Evolutionary conservation across 805 yeast genomes (phyloP).

Genomic region (Candida fluviatilis): DNA sequence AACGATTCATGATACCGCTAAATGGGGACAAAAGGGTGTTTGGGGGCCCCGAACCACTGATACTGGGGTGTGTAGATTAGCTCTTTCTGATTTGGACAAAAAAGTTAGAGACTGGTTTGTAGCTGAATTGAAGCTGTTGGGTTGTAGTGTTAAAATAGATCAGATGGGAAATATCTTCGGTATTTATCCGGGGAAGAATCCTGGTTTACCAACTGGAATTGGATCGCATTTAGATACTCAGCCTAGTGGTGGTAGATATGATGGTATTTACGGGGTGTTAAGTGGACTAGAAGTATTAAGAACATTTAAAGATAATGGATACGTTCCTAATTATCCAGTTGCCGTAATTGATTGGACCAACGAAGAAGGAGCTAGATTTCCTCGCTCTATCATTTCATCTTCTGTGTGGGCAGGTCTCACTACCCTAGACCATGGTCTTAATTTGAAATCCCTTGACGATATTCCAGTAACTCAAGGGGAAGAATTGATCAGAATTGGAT

Average conservation of each 20-base stretch:
- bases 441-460: slow-evolving; percentile 50
- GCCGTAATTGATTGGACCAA: slow-evolving; percentile 69
- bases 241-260: slow-evolving; percentile 76
- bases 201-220: slow-evolving; percentile 55
- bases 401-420: slow-evolving; percentile 61
- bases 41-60: slow-evolving; percentile 57
- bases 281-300: slow-evolving; percentile 64
- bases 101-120: slow-evolving; percentile 64
- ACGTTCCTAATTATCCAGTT: slow-evolving; percentile 61
- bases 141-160: slow-evolving; percentile 58
- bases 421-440: slow-evolving; percentile 45
- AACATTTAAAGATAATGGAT: slow-evolving; percentile 56
- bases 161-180: slow-evolving; percentile 69
- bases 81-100: slow-evolving; percentile 60
- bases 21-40: slow-evolving; percentile 57
- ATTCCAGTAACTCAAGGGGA: slow-evolving; percentile 44
- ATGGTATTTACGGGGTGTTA: slow-evolving; percentile 67
- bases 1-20: slow-evolving; percentile 60
- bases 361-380: slow-evolving; percentile 77
- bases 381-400: slow-evolving; percentile 63
- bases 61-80: slow-evolving; percentile 66
- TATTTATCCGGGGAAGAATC: slow-evolving; percentile 52
- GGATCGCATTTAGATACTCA: slow-evolving; percentile 77
- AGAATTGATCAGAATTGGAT: slow-evolving; percentile 60
- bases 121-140: slow-evolving; percentile 45